Base-by-base conservation (phyloP, 352 stramenopile species). In the Pythium monospermum region DNA sequence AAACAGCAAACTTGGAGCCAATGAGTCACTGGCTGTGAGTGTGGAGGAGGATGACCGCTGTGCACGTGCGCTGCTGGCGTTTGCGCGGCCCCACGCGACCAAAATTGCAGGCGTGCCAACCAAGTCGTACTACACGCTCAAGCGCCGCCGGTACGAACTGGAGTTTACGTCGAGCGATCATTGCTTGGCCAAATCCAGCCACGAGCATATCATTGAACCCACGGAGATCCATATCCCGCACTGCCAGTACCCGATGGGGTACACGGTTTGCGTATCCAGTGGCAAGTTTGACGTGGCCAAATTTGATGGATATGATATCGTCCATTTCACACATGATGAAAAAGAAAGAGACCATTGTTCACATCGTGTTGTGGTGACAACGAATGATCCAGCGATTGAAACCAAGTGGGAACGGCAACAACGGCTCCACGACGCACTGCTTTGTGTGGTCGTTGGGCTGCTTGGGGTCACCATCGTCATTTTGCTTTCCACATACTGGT, bases 211-310 rank as follows among this genome's bases (percentile, higher is more conserved):
- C 26, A 31, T 49, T 5, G 64, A 55, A 13, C 60, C 64, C 1
- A 76, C 63, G 0, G 79, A 91, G 48, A 53, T 94, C n/a, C 83
- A 87, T 48, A 71, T 94, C 44, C 83, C 83, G 16, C 66, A 84
- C 31, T 58, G 76, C 44, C 83, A 94, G 53, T 94, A 91, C 53
- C 74, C 80, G 0, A 61, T 61, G 44, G 78, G 81, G 23, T 87
- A 82, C 60, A 66, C 35, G 6, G 66, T 90, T 1, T 32, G 47
- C 4, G 68, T 76, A 15, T 91, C 80, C 10, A 74, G 88, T 48
- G 83, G 81, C 22, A 57, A 70, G 36, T 86, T 70, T 53, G 62
- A 62, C 6, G 41, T 80, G 6, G 46, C 77, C 21, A 57, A 39
- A 15, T 61, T 78, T 42, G 74, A 87, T 59, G 77, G 74, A 4